Percentiles rank a stretch among this genome's conserved stretches.
Conservation (phyloP, 768 basidiomycete species). For the Podaxis sp. region DNA sequence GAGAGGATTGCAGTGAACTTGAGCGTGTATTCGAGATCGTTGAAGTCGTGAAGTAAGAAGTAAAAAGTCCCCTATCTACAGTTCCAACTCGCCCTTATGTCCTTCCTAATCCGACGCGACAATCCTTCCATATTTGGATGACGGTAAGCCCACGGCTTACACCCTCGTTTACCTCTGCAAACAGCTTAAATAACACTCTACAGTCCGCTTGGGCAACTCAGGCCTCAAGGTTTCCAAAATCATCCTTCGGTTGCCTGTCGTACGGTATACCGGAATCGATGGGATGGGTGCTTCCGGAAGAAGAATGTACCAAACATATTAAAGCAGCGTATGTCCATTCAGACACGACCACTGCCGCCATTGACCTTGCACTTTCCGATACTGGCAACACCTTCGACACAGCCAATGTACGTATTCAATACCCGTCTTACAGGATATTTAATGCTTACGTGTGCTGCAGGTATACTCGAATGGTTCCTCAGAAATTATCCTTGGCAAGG, state of each 20-base stretch:
- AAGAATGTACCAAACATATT: constrained; percentile 49
- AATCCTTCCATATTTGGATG: too few species aligned
- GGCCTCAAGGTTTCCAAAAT: background rate
- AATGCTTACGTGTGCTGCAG: constrained; percentile 21
- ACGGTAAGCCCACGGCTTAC: too few species aligned
- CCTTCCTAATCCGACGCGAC: too few species aligned
- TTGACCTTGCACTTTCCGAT: background rate
- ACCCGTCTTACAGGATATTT: background rate
- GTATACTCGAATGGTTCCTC: constrained; percentile 63
- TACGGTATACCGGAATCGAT: constrained; percentile 53
- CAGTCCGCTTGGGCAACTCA: background rate
- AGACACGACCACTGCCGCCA: background rate
- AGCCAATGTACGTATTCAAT: constrained; percentile 31
- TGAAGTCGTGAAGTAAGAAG: too few species aligned
- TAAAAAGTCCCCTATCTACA: too few species aligned
- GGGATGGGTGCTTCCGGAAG: constrained; percentile 40
- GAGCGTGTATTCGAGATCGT: too few species aligned
- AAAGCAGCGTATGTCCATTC: constrained; percentile 34
- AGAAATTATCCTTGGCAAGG: constrained; percentile 66
- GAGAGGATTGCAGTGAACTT: too few species aligned
- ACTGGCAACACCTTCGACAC: constrained; percentile 63
- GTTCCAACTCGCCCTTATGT: too few species aligned
- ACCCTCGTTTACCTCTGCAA: background rate
- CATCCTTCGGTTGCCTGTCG: constrained; percentile 30
- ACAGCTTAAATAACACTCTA: background rate